Evolutionary conservation across 345 rosid species (phyloP).

Genomic region (Sonneratia alba): DNA sequence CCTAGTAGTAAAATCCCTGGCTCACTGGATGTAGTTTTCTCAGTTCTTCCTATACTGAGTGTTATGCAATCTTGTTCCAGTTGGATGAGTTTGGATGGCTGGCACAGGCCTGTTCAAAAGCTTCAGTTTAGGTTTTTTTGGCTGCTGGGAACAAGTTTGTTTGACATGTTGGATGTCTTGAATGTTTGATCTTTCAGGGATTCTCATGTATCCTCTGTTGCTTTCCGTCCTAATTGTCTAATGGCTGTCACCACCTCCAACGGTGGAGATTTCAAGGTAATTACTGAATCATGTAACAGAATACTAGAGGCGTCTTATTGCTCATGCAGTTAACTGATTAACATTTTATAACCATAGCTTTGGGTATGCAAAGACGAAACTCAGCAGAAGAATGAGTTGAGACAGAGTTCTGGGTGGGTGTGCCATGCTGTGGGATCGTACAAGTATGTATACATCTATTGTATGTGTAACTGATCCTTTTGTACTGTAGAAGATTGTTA

Average conservation of each 20-base stretch:
- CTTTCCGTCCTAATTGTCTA: slow-evolving; percentile 57
- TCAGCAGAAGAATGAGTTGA: slow-evolving; percentile 27
- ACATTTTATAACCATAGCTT: slow-evolving; percentile 28
- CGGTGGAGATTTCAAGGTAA: slow-evolving; percentile 95
- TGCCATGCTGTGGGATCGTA: slow-evolving; percentile 91
- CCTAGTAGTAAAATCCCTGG: neutral
- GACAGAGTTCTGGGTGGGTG: slow-evolving; percentile 55
- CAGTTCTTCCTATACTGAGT: neutral
- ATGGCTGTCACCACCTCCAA: slow-evolving; percentile 80
- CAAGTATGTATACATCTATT: slow-evolving; percentile 37
- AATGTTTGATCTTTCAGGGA: slow-evolving; percentile 40
- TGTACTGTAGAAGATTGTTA: neutral
- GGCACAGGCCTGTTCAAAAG: neutral
- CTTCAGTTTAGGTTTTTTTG: neutral
- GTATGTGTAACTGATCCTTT: neutral
- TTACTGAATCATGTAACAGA: neutral
- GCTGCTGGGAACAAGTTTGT: neutral
- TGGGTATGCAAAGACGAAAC: slow-evolving; percentile 54
- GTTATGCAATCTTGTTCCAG: neutral
- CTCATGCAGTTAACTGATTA: neutral
- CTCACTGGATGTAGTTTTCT: neutral
- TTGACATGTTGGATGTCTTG: neutral
- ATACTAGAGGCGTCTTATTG: neutral
- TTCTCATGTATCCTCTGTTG: slow-evolving; percentile 64
- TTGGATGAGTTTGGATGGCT: neutral